Percentiles rank a stretch among this genome's conserved stretches.
These are phyloP conservation scores for Solanum sejunctum DNA, from an alignment of 257 asterid genomes.

Conservation along the genomic window DNA sequence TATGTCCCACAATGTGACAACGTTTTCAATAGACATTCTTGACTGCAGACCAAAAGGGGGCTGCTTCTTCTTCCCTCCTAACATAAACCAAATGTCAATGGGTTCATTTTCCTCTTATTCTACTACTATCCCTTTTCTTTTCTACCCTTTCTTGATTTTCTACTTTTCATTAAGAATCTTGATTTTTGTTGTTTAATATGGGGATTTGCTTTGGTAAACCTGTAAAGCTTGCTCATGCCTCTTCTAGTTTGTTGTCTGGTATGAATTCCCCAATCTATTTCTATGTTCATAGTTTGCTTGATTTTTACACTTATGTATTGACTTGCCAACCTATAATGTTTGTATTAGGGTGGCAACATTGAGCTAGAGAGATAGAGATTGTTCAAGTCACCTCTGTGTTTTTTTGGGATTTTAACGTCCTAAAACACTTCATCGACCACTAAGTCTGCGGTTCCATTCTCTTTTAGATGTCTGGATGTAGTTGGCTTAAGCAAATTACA, in stretches of 20 bases:
- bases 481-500: background rate
- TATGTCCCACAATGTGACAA: slow-evolving; percentile 1
- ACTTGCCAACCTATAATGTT: background rate
- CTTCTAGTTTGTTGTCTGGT: slow-evolving; percentile 71
- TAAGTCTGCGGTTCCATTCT: background rate
- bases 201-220: slow-evolving; percentile 66
- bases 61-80: background rate
- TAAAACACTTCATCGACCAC: background rate
- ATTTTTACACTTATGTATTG: background rate
- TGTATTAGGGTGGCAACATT: background rate
- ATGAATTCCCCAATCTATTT: background rate
- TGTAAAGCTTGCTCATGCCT: slow-evolving; percentile 71
- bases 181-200: slow-evolving; percentile 14
- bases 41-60: slow-evolving; percentile 21
- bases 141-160: background rate
- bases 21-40: slow-evolving; percentile 28
- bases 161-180: background rate
- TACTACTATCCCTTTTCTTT: background rate
- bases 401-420: background rate
- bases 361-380: background rate
- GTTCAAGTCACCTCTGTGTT: too few species aligned
- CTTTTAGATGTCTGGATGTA: background rate
- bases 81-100: slow-evolving; percentile 3
- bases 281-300: background rate
- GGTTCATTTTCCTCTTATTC: slow-evolving; percentile 6